phyloP scores from a whole-genome alignment of 179 eudicot genomes.

The Dionaea muscipula region DNA sequence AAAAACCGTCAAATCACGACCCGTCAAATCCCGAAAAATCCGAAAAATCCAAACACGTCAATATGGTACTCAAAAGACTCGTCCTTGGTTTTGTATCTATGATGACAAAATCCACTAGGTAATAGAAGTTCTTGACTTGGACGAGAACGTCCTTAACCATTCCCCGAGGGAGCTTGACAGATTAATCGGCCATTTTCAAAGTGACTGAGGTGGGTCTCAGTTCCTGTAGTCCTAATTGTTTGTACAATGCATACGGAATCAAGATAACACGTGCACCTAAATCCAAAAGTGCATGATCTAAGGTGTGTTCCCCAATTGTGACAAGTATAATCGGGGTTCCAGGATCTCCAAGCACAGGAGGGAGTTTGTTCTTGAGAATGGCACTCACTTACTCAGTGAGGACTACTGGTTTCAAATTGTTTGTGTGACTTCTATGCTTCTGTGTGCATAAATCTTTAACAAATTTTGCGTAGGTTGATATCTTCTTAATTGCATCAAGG shows the following conservation, averaged over 20 bases:
- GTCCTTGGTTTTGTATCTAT: too few species aligned
- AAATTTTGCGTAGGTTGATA: slow-evolving; percentile 5
- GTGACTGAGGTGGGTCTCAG: not conserved
- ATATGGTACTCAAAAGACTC: too few species aligned
- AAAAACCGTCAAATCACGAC: too few species aligned
- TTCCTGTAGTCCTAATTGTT: slow-evolving; percentile 1
- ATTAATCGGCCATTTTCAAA: slow-evolving; percentile 3
- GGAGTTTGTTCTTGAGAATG: slow-evolving; percentile 2
- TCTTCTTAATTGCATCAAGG: not conserved
- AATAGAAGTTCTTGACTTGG: slow-evolving; percentile 3
- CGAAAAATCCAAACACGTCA: too few species aligned
- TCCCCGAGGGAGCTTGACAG: slow-evolving; percentile 5
- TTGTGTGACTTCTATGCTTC: not conserved
- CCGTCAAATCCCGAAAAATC: too few species aligned
- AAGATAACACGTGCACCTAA: slow-evolving; percentile 7
- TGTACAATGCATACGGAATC: not conserved
- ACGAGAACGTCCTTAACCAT: slow-evolving; percentile 10
- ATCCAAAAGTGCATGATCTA: slow-evolving; percentile 4
- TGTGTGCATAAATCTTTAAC: slow-evolving; percentile 5
- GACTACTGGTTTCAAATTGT: slow-evolving; percentile 1
- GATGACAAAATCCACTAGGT: slow-evolving; percentile 9
- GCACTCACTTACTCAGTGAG: slow-evolving; percentile 1
- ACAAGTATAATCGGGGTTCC: slow-evolving; percentile 4
- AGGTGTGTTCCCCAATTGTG: not conserved
- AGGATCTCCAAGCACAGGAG: slow-evolving; percentile 10